Evolutionary conservation across 805 yeast genomes (phyloP).

Genomic region (Wickerhamomyces queroliae): DNA sequence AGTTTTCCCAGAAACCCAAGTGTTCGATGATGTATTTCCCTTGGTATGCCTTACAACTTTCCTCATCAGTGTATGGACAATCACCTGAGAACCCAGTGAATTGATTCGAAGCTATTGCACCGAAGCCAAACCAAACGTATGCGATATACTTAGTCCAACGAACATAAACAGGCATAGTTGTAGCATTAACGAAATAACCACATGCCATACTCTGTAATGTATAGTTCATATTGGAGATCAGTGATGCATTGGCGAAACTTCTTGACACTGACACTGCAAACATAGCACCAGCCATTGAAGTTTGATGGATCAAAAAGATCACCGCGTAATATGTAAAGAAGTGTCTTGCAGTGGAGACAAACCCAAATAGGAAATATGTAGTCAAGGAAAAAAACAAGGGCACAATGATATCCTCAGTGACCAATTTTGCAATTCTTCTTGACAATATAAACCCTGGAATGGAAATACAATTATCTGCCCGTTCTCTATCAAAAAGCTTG

Average conservation of each 20-base stretch:
- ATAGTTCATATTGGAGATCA: constrained; percentile 16
- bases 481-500: constrained; percentile 47
- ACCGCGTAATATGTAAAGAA: constrained; percentile 63
- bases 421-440: constrained; percentile 57
- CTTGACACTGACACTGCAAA: constrained; percentile 15
- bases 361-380: constrained; percentile 75
- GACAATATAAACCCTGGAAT: constrained; percentile 54
- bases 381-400: constrained; percentile 53
- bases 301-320: constrained; percentile 48
- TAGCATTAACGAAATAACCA: constrained; percentile 74
- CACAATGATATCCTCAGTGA: constrained; percentile 65
- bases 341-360: constrained; percentile 35
- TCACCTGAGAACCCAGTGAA: constrained; percentile 56
- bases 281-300: constrained; percentile 51
- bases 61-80: constrained; percentile 35
- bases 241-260: constrained; percentile 13
- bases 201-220: constrained; percentile 66
- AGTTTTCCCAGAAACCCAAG: constrained; percentile 57
- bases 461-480: constrained; percentile 36
- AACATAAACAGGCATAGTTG: constrained; percentile 73
- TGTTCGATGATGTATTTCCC: constrained; percentile 49
- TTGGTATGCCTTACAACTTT: constrained; percentile 41
- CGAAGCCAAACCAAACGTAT: constrained; percentile 71
- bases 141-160: constrained; percentile 75
- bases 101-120: constrained; percentile 56